Evolutionary conservation across 805 yeast genomes (phyloP).

Genomic region (Spencermartinsiella europaea): DNA sequence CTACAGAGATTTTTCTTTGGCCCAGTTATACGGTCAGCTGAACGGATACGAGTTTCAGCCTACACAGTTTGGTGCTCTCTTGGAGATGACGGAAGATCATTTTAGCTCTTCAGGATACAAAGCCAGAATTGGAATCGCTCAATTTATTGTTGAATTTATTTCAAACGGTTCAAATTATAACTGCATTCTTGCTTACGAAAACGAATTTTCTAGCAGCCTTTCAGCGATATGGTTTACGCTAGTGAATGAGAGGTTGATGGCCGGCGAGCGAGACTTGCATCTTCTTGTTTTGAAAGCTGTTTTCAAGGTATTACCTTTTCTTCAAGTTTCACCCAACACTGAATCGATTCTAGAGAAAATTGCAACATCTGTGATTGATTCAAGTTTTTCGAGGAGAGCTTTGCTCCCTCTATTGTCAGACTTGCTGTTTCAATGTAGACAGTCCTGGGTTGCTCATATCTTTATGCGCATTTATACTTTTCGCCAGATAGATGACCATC

Average conservation of each 20-base stretch:
- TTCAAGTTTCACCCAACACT: conserved; percentile 28
- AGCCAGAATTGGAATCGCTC: conserved; percentile 1
- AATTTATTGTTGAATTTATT: background rate
- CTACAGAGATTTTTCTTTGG: background rate
- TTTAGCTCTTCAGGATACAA: conserved; percentile 5
- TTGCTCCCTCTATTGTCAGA: conserved; percentile 56
- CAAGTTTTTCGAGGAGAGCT: conserved; percentile 54
- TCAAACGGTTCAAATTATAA: background rate
- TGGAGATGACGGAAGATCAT: conserved; percentile 1
- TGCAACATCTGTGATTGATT: conserved; percentile 23
- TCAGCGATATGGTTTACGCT: conserved; percentile 53
- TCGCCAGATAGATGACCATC: conserved; percentile 50
- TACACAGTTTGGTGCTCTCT: background rate
- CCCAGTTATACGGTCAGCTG: background rate
- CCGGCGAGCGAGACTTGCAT: conserved; percentile 64
- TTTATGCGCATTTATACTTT: conserved; percentile 43
- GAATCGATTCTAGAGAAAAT: conserved; percentile 26
- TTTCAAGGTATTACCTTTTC: conserved; percentile 38
- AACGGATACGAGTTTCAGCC: background rate
- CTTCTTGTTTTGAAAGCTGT: conserved; percentile 47
- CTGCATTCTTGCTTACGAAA: background rate
- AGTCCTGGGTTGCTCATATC: conserved; percentile 49
- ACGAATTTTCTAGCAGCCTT: background rate
- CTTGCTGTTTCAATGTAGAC: conserved; percentile 33
- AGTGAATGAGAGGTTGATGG: conserved; percentile 52